Evolutionary conservation across 2,329 filamentous ascomycete species (phyloP).

Genomic region (Curvularia hawaiiensis): DNA sequence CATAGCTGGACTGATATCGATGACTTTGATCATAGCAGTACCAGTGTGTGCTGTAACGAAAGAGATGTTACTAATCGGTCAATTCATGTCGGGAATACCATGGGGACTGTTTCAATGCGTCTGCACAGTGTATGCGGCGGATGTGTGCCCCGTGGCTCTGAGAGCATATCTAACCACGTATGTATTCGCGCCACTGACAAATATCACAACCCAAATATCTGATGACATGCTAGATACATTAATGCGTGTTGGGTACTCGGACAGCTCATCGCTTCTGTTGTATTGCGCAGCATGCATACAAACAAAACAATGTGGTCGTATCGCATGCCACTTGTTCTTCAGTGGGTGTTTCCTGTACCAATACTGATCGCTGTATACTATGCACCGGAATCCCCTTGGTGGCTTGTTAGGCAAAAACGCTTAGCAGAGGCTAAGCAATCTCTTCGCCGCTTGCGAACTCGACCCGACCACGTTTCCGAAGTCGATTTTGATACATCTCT

Average conservation of each 20-base stretch:
- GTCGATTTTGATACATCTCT: slow-evolving; percentile 53
- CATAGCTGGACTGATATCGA: slow-evolving; percentile 25
- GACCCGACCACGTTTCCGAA: slow-evolving; percentile 14
- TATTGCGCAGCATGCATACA: slow-evolving; percentile 67
- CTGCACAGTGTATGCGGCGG: slow-evolving; percentile 52
- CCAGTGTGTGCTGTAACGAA: slow-evolving; percentile 25
- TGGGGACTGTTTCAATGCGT: slow-evolving; percentile 50
- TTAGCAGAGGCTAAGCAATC: slow-evolving; percentile 63
- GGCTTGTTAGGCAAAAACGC: slow-evolving; percentile 68
- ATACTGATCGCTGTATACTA: slow-evolving; percentile 66
- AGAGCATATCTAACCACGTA: slow-evolving; percentile 63
- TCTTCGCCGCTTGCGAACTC: slow-evolving; percentile 55
- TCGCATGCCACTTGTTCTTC: slow-evolving; percentile 66
- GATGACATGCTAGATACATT: slow-evolving; percentile 30
- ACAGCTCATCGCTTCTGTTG: slow-evolving; percentile 70
- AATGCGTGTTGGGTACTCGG: slow-evolving; percentile 49
- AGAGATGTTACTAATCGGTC: slow-evolving; percentile 18
- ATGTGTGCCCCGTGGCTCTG: slow-evolving; percentile 70
- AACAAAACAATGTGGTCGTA: slow-evolving; percentile 66
- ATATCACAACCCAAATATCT: background rate
- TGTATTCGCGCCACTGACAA: background rate
- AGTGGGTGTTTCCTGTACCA: slow-evolving; percentile 60
- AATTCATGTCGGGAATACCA: slow-evolving; percentile 36
- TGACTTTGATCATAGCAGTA: slow-evolving; percentile 18
- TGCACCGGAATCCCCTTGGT: slow-evolving; percentile 73